Conservation (phyloP, 2,329 filamentous ascomycete species). For the Beauveria varroae region DNA sequence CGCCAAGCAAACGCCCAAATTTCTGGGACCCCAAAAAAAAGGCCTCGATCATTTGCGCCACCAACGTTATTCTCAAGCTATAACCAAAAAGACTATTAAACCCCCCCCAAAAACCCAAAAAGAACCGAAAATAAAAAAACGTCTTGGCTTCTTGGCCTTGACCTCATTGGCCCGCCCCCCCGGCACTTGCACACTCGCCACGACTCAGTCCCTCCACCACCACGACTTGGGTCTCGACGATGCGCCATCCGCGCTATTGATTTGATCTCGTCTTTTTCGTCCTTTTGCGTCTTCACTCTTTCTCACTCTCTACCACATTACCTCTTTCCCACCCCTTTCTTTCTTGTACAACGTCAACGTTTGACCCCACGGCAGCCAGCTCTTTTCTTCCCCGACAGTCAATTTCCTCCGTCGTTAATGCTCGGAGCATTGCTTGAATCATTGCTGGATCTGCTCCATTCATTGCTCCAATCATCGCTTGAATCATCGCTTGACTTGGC, state of each 20-base stretch:
- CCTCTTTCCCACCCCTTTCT: too few relatives aligned
- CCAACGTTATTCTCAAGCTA: neutral
- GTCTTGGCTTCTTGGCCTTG: constrained; percentile 3
- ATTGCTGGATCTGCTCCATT: too few relatives aligned
- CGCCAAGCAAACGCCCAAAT: neutral
- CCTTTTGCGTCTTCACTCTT: neutral
- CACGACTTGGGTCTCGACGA: constrained; percentile 3
- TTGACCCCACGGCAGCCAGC: neutral
- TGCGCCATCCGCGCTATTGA: constrained; percentile 9
- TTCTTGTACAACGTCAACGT: too few relatives aligned
- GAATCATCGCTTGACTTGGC: neutral
- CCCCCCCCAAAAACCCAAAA: neutral
- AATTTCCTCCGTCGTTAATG: too few relatives aligned
- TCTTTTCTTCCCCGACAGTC: neutral
- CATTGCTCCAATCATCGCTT: too few relatives aligned
- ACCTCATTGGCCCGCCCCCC: neutral
- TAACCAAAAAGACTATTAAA: neutral
- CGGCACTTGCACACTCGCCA: constrained; percentile 6
- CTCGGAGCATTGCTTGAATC: too few relatives aligned
- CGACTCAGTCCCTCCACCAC: neutral
- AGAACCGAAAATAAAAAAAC: neutral
- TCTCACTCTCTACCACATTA: neutral
- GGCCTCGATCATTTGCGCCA: constrained; percentile 3
- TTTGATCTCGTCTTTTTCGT: neutral
- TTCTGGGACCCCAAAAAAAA: neutral